Base-by-base conservation (phyloP, 1,284 basidiomycete species). In the Phlebopus sp. region DNA sequence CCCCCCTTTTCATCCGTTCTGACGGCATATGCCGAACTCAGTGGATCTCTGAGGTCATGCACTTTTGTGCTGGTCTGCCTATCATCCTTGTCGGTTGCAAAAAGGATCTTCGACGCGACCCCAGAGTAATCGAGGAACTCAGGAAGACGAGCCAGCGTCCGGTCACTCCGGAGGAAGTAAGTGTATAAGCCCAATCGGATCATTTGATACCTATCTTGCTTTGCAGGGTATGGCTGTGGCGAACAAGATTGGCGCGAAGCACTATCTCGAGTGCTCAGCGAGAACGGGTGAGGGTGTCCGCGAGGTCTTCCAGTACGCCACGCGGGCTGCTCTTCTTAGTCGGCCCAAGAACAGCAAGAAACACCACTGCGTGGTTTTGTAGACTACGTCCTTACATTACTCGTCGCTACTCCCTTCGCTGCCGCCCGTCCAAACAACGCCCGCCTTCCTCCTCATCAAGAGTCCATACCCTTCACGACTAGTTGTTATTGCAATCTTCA, bases 21-120 rank as follows among this genome's bases (percentile, higher is more conserved):
- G 31, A 60, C 27, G 19, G 31, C 27, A 25, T 34, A 9, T 29
- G 47, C 37, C 27, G 39, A 41, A 51, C 42, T 14, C 27, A 93
- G 90, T 96, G 92, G 92, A 90, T 92, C 62, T 90, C 92, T 13
- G 92, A 96, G 67, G 92, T 96, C 41, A 82, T 90, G 72, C 92
- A 96, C 70, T 96, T 95, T 74, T 95, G 92, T 68, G 77, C 85
- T 40, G 85, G 84, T 51, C 74, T 93, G 36, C 92, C 92, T 47
- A 84, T 93, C 73, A 86, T 95, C 64, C 84, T 96, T 47, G 90
- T 96, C 53, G 92, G 90, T 6, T 94, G 90, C 78, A 96, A 96
- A 79, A 93, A 87, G 74, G 90, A 93, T 72, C 78, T 93, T 48
- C 79, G 91, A 60, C 78, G 83, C 56, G 89, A 92, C 70, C 75